Percentiles rank a stretch among this genome's conserved stretches.
Evolutionary conservation across 371 early-diverging fungal genomes (phyloP).

Genomic region (Choanephora cucurbitarum): DNA sequence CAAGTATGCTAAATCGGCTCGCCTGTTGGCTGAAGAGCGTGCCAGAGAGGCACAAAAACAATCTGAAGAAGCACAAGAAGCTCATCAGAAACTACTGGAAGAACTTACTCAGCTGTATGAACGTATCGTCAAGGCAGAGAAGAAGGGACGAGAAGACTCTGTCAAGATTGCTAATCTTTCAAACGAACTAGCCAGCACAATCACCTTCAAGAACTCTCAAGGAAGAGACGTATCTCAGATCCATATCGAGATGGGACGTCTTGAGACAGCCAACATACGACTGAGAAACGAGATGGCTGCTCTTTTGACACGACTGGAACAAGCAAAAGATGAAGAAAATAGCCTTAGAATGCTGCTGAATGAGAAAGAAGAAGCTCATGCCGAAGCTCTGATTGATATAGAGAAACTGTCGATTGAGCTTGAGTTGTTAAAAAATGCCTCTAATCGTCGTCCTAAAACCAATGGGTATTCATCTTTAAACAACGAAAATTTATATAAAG

Average conservation of each 20-base stretch:
- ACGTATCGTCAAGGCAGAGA: constrained; percentile 46
- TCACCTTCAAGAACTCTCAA: constrained; percentile 22
- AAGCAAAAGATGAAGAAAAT: constrained; percentile 52
- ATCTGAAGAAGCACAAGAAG: constrained; percentile 55
- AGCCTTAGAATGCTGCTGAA: constrained; percentile 38
- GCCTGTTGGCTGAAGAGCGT: constrained; percentile 51
- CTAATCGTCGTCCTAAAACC: neutral
- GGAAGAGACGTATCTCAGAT: constrained; percentile 34
- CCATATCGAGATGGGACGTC: constrained; percentile 51
- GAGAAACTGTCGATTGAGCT: constrained; percentile 54
- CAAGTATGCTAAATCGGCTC: constrained; percentile 41
- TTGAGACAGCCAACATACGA: constrained; percentile 61
- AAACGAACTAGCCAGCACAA: constrained; percentile 37
- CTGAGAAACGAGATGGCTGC: constrained; percentile 53
- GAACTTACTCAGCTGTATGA: constrained; percentile 45
- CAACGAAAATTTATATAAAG: neutral
- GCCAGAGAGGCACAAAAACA: constrained; percentile 41
- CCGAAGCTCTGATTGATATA: constrained; percentile 36
- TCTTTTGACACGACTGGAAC: constrained; percentile 50
- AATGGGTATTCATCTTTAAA: neutral
- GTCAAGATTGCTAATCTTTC: constrained; percentile 45
- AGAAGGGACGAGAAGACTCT: constrained; percentile 44
- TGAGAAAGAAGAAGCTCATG: constrained; percentile 44
- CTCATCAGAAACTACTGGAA: constrained; percentile 46
- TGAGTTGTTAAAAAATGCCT: constrained; percentile 42